Percentiles rank a stretch among this genome's conserved stretches.
Evolutionary conservation across 768 basidiomycete genomes (phyloP).

Genomic region (Boletus coccyginus): DNA sequence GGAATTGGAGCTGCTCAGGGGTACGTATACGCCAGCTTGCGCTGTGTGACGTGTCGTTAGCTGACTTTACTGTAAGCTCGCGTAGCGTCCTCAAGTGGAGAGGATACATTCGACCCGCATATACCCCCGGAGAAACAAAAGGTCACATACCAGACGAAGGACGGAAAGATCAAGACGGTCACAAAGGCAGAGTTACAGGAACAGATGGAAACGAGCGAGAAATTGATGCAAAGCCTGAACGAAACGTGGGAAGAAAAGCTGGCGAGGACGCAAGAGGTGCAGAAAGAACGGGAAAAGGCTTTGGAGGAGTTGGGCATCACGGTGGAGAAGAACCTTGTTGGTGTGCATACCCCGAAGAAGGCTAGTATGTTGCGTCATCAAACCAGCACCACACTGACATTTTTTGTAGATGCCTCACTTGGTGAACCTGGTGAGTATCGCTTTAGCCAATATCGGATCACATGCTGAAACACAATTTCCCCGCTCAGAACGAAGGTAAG

Average conservation of each 20-base stretch:
- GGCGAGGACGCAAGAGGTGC: conserved; percentile 86
- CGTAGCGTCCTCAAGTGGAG: conserved; percentile 63
- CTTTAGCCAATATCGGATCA: neutral
- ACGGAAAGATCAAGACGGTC: conserved; percentile 91
- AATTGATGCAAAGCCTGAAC: conserved; percentile 88
- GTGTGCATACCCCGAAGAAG: conserved; percentile 98
- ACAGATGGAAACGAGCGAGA: conserved; percentile 93
- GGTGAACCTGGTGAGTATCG: conserved; percentile 77
- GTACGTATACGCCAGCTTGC: conserved; percentile 35
- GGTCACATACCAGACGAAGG: conserved; percentile 90
- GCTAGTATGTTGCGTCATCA: conserved; percentile 32
- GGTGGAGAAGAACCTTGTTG: conserved; percentile 93
- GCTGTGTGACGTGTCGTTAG: neutral
- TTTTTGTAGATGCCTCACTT: conserved; percentile 80
- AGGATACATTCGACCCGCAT: conserved; percentile 80
- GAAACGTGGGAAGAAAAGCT: conserved; percentile 98
- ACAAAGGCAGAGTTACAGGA: conserved; percentile 98
- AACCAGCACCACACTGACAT: conserved; percentile 10
- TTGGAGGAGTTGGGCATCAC: conserved; percentile 97
- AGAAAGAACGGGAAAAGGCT: conserved; percentile 96
- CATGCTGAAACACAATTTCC: conserved; percentile 15
- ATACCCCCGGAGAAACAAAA: conserved; percentile 94
- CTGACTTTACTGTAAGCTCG: conserved; percentile 50
- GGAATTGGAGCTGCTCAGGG: conserved; percentile 90
- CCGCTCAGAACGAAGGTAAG: conserved; percentile 67